Base-by-base conservation (phyloP, 2,329 filamentous ascomycete genomes). In the Cordyceps javanica region DNA sequence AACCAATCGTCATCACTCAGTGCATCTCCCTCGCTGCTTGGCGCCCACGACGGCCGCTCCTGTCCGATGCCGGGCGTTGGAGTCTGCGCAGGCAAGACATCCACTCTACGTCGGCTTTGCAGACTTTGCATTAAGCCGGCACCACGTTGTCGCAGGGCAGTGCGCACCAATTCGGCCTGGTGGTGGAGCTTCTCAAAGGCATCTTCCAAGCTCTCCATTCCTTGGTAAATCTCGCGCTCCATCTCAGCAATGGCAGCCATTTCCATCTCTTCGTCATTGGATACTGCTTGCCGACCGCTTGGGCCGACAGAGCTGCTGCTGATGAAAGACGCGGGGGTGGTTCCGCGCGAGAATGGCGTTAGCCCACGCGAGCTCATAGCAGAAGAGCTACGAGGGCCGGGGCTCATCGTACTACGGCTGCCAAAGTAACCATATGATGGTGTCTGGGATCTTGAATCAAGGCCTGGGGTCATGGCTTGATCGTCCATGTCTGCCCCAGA, bases 181-280 rank as follows among this genome's bases (percentile, higher is more conserved):
- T 85, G 82, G 69, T 97, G 93, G n/a, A 97, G 79, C 28, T 84
- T 85, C 74, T 97, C 93, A 65, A 97, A 97, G 0, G 92, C 91
- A 68, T 97, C 91, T 72, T 97, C 93, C 25, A 97, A 81, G 0
- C 86, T 86, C 73, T 97, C 93, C 93, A 97, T 97, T 61, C 92
- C 90, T 34, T 85, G 81, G 73, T 93, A 97, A 59, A 97, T 96
- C 67, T 96, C 91, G 7, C 91, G 85, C 72, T 97, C 93, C 39
- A 97, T 86, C 72, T 97, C 93, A 8, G 91, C 91, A 6, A 97
- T 80, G 1, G 90, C 89, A 0, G 89, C 89, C 66, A 97, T 92
- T 70, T 97, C 93, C 55, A 90, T 90, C 67, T 97, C 93, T 71
- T 97, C 93, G 68, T 97, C 93, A 59, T 96, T 83, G 3, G 91